Evolutionary conservation across 768 basidiomycete genomes (phyloP).

Genomic region (Chalciporus pseudorubinellus): DNA sequence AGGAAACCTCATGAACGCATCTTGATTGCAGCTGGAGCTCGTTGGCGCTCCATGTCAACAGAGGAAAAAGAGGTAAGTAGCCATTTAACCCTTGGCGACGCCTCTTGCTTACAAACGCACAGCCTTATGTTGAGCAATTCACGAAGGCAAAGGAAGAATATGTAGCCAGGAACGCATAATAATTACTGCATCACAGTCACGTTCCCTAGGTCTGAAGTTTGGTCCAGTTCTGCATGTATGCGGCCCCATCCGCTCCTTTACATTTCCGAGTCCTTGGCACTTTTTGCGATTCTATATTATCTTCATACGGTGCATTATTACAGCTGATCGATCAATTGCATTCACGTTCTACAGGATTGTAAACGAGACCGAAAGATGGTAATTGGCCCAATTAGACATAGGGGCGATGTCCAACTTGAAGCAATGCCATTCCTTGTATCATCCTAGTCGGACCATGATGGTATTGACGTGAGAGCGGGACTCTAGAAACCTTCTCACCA

Average conservation of each 20-base stretch:
- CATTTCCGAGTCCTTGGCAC: neutral
- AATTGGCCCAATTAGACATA: too few species aligned
- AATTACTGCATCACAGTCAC: conserved; percentile 5
- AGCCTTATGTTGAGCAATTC: conserved; percentile 24
- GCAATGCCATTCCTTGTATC: too few species aligned
- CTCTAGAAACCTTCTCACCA: too few species aligned
- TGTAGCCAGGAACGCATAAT: conserved; percentile 5
- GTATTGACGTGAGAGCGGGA: too few species aligned
- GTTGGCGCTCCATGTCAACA: conserved; percentile 32
- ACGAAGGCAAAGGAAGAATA: conserved; percentile 14
- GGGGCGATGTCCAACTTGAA: too few species aligned
- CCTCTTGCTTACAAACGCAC: neutral
- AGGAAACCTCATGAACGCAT: conserved; percentile 1
- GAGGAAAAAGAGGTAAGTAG: conserved; percentile 32
- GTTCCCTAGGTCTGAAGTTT: neutral
- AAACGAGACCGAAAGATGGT: neutral
- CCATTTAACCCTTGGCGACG: neutral
- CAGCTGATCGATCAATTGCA: conserved; percentile 3
- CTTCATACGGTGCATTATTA: conserved; percentile 11
- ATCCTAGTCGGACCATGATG: too few species aligned
- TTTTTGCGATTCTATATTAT: conserved; percentile 1
- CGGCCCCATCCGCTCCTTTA: conserved; percentile 2
- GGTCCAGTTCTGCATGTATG: conserved; percentile 1
- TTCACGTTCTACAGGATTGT: neutral
- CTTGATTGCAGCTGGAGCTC: conserved; percentile 17